Evolutionary conservation across 176 grass and related monocot genomes (phyloP), one percentile per base, ranked within the genome.

Genomic region (Coix lacrymajobi): DNA sequence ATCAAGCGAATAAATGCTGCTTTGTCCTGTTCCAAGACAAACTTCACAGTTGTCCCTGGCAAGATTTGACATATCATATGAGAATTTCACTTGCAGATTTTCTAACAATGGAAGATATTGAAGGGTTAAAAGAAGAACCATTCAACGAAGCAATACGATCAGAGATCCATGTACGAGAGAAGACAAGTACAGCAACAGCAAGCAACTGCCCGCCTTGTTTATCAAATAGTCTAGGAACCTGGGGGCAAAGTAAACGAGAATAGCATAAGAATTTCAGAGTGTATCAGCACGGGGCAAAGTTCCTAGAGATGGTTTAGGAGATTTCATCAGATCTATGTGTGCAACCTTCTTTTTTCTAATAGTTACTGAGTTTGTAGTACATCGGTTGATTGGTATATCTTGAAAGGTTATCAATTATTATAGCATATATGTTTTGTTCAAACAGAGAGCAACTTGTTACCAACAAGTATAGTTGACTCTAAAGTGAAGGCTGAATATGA

Each of bases 141-240:
- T 96, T 99, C 60, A 99, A 88, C 16, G 96, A 96, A 83, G 96
- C 96, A 84, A 99, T 99, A 60, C 96, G 90, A 81, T 99, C 96
- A 26, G 96, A 99, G 64, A 99, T 99, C 89, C 88, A 95, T 76
- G 96, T 99, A 32, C 96, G 90, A 72, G 96, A 96, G 72, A 96
- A 95, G 88, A 99, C 91, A 84, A 99, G 91, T 64, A 99, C 73
- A 62, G 87, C 82, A 75, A 99, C 91, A 84, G 96, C 85, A 86
- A 99, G 85, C 85, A 99, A 90, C 73, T 92, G 93, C 44, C 87
- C 93, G 62, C 96, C 96, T 92, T 99, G 96, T 89, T 91, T 95
- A 82, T 96, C 96, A 88, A 96, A 80, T 66, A 99, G 81, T 87
- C 75, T 92, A 34, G 96, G 96, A 87, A 99, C 70, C 96, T 99